These are phyloP conservation scores for Mrakia frigida DNA, from an alignment of 768 basidiomycete species.

Conservation along the genomic window DNA sequence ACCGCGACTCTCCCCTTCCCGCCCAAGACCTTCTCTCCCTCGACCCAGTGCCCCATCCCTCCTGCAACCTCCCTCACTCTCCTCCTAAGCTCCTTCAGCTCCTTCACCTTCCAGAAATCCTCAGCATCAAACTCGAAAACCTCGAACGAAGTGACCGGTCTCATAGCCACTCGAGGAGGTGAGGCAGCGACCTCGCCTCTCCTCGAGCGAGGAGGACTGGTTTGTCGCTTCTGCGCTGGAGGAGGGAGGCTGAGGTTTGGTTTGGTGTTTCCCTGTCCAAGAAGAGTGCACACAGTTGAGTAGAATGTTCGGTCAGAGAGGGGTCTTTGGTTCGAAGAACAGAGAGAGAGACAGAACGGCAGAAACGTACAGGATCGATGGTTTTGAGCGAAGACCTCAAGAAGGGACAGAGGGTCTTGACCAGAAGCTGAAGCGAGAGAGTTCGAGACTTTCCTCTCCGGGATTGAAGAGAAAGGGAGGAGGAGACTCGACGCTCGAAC, in stretches of 20 bases:
- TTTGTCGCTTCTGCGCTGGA: too few species aligned
- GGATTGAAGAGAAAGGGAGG: not conserved
- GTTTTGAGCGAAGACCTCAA: not conserved
- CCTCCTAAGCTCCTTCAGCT: not conserved
- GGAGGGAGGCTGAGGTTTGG: not conserved
- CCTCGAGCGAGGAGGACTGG: too few species aligned
- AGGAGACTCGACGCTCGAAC: not conserved
- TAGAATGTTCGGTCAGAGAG: not conserved
- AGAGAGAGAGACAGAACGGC: not conserved
- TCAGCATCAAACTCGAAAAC: not conserved
- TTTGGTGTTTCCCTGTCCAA: not conserved
- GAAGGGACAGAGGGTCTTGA: not conserved
- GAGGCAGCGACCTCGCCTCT: too few species aligned
- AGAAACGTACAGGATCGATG: not conserved
- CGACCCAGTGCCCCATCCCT: not conserved
- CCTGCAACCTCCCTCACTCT: not conserved
- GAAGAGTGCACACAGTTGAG: not conserved
- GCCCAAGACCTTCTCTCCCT: not conserved
- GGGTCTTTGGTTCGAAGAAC: not conserved
- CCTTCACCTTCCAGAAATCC: not conserved
- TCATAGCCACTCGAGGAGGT: not conserved
- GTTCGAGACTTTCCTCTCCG: not conserved
- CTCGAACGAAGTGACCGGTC: not conserved
- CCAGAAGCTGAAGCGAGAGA: not conserved
- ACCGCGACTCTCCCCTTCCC: not conserved